phyloP scores from a whole-genome alignment of 352 stramenopile genomes.

The Phytophthora tentaculata region DNA sequence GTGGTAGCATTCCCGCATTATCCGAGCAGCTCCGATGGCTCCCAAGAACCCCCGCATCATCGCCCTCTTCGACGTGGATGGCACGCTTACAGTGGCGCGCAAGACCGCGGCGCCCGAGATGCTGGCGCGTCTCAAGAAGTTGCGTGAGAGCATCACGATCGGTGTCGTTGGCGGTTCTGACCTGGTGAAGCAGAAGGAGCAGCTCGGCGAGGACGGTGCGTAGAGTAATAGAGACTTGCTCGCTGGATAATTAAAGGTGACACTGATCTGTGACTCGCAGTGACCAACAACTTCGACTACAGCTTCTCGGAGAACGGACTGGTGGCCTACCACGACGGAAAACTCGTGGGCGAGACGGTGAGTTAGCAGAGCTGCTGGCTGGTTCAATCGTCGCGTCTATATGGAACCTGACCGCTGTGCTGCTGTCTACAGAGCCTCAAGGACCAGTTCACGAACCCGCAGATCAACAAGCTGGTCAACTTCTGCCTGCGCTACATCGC shows the following conservation, averaged over 20 bases:
- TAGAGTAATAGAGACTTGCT: conserved; percentile 7
- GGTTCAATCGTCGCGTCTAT: background rate
- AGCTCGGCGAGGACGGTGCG: conserved; percentile 94
- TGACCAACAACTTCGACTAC: conserved; percentile 97
- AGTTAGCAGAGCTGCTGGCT: background rate
- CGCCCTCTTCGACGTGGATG: conserved; percentile 99
- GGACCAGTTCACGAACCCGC: conserved; percentile 95
- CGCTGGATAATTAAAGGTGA: background rate
- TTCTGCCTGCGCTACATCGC: conserved; percentile 95
- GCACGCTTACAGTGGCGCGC: conserved; percentile 96
- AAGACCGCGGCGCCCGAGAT: conserved; percentile 93
- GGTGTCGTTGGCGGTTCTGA: conserved; percentile 98
- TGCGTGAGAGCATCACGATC: conserved; percentile 95
- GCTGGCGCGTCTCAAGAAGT: conserved; percentile 92
- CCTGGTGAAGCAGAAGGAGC: conserved; percentile 99
- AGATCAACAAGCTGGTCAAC: conserved; percentile 98
- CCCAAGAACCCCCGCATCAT: conserved; percentile 93
- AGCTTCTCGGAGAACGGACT: conserved; percentile 99
- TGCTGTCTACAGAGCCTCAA: conserved; percentile 85
- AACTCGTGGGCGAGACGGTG: conserved; percentile 90
- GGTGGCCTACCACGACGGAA: conserved; percentile 96
- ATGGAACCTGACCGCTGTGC: background rate
- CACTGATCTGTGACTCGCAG: conserved; percentile 35
- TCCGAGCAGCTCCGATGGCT: conserved; percentile 30
- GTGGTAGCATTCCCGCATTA: conserved; percentile 18